Evolutionary conservation across 148 eudicot species (phyloP).

Genomic region (Rhododendron simsii): DNA sequence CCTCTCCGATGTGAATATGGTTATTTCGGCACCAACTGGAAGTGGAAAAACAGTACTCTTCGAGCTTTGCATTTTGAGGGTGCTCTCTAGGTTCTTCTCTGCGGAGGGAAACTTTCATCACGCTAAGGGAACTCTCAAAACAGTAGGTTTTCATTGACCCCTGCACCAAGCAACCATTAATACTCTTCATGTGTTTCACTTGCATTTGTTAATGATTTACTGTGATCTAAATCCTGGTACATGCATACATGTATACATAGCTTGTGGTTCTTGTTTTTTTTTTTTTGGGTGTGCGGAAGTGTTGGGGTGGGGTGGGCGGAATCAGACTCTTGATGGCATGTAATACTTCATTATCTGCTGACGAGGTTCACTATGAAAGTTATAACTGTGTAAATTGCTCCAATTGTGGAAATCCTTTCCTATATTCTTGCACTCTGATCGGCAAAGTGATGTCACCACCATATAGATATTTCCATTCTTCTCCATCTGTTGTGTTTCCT

Average conservation of each 20-base stretch:
- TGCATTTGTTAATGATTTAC: background rate
- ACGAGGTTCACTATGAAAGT: background rate
- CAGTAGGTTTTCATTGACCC: slow-evolving; percentile 38
- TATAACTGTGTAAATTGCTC: background rate
- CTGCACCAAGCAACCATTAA: background rate
- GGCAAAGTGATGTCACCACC: background rate
- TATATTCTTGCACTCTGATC: background rate
- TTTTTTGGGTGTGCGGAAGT: background rate
- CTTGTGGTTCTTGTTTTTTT: background rate
- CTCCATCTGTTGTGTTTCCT: background rate
- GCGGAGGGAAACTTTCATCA: slow-evolving; percentile 68
- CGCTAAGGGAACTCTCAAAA: slow-evolving; percentile 79
- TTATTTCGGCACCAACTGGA: slow-evolving; percentile 97
- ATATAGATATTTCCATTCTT: background rate
- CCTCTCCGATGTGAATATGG: slow-evolving; percentile 84
- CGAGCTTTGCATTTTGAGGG: slow-evolving; percentile 92
- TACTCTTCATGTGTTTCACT: background rate
- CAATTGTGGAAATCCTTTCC: background rate
- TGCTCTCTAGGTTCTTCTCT: slow-evolving; percentile 83
- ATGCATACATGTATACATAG: background rate
- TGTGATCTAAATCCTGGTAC: background rate
- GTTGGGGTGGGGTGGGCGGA: background rate
- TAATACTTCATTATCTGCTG: background rate
- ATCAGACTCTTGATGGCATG: background rate
- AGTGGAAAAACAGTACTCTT: slow-evolving; percentile 98